Evolutionary conservation across 495 filamentous ascomycete genomes (phyloP), one percentile per base, ranked within the genome.

Genomic region (Neurospora cerealis): DNA sequence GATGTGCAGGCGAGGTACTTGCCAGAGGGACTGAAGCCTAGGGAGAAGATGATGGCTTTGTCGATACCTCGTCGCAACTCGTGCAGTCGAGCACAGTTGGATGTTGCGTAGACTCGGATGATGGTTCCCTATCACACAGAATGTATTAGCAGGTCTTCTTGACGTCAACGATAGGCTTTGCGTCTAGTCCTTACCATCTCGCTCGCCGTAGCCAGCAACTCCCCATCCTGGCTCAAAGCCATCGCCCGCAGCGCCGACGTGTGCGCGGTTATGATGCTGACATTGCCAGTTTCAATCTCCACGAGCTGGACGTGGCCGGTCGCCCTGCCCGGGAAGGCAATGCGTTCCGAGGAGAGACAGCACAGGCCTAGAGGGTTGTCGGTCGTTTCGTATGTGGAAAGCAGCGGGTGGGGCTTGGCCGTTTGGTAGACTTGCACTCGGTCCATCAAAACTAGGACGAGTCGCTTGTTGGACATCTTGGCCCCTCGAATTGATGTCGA

Each of bases 221-320:
- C 90, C 13, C 93, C 95, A 78, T 96, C 91, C 0, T 84, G 86
- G 75, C 93, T 97, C 42, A 99, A 82, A 41, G 90, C 87, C 79
- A 98, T 85, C n/a, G 94, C 93, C 70, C 91, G 86, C 38, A 99
- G 81, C 3, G 91, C 87, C 4, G 92, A 89, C 36, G 91, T 89
- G 81, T 99, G 96, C 3, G 96, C 96, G 1, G 95, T 95, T 69
- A 98, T 93, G 81, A 99, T 97, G 82, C 91, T 97, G 73, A 98
- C 93, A 76, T 93, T 96, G 42, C 92, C 91, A 5, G 89, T 93
- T 36, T 87, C 86, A 44, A 97, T 80, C 79, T 96, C 92, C 69
- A 97, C 92, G 28, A 99, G 80, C 78, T 97, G 95, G n/a, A 98
- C 91, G 76, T 99, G 96, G 32, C 96, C 96, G 1, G 89, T 83